Percentiles rank a stretch among this genome's conserved stretches.
Conservation (phyloP, 805 yeast genomes). For the Metschnikowia peoriensis region DNA sequence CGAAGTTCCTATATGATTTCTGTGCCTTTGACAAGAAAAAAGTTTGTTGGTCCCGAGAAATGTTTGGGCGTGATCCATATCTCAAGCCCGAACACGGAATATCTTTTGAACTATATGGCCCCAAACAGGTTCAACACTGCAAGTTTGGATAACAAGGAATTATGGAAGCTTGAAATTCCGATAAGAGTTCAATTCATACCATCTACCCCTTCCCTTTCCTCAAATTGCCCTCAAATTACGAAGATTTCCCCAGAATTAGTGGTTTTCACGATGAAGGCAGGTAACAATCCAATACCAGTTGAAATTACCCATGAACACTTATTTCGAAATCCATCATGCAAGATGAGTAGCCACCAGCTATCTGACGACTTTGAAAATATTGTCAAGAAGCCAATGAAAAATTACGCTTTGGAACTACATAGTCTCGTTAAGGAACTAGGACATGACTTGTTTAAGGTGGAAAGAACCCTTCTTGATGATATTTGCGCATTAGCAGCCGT, state of each 20-base stretch:
- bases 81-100: slow-evolving; percentile 31
- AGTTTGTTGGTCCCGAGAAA: slow-evolving; percentile 31
- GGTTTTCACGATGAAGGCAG: slow-evolving; percentile 31
- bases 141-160: slow-evolving; percentile 1
- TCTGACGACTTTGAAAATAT: slow-evolving; percentile 31
- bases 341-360: slow-evolving; percentile 4
- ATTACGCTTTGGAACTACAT: slow-evolving; percentile 29
- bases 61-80: slow-evolving; percentile 31
- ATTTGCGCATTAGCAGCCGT: slow-evolving; percentile 33
- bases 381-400: slow-evolving; percentile 33
- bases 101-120: slow-evolving; percentile 25
- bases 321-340: slow-evolving; percentile 26
- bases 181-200: slow-evolving; percentile 28
- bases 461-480: slow-evolving; percentile 27
- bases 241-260: slow-evolving; percentile 29
- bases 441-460: slow-evolving; percentile 25
- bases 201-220: slow-evolving; percentile 16
- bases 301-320: slow-evolving; percentile 36
- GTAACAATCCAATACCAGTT: slow-evolving; percentile 34
- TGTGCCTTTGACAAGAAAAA: slow-evolving; percentile 28
- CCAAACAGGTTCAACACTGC: slow-evolving; percentile 18
- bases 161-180: slow-evolving; percentile 29
- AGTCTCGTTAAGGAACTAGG: slow-evolving; percentile 25
- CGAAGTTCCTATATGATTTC: slow-evolving; percentile 26
- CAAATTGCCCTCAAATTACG: slow-evolving; percentile 5